A percentile compares a stretch with the other conserved stretches of the same genome.
Conservation (phyloP, 2,329 filamentous ascomycete genomes). For the Ceratocystis colombiana region DNA sequence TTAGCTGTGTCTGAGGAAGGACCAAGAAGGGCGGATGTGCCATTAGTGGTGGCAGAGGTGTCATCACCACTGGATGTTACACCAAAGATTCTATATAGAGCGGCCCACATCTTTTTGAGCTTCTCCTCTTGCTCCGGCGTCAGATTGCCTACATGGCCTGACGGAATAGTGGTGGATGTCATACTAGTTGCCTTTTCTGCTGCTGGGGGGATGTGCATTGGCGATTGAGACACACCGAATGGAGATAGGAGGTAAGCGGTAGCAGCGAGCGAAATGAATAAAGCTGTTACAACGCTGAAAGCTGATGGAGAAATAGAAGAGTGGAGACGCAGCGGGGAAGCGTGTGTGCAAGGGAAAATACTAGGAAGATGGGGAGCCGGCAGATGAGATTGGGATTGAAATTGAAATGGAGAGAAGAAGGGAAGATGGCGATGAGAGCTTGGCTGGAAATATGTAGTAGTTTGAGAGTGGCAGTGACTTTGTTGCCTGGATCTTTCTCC, state of each 20-base stretch:
- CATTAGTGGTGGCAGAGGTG: constrained; percentile 18
- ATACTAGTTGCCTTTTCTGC: constrained; percentile 3
- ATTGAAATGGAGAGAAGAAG: not conserved
- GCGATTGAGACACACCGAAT: not conserved
- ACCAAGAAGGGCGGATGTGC: constrained; percentile 30
- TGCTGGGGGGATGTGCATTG: not conserved
- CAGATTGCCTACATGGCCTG: constrained; percentile 71
- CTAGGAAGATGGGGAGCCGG: not conserved
- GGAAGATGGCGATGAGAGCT: not conserved
- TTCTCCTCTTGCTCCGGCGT: constrained; percentile 85
- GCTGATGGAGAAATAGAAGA: constrained; percentile 17
- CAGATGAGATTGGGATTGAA: no score
- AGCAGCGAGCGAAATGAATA: constrained; percentile 1
- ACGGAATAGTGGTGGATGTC: constrained; percentile 39
- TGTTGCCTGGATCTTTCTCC: not conserved
- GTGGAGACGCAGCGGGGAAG: constrained; percentile 18
- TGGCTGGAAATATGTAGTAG: not conserved
- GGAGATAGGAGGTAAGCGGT: constrained; percentile 1
- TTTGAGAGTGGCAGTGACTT: not conserved
- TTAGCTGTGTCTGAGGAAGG: constrained; percentile 31
- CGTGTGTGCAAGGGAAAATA: not conserved
- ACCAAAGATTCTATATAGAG: constrained; percentile 66
- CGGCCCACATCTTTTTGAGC: constrained; percentile 74
- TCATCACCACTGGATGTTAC: constrained; percentile 35
- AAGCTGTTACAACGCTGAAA: constrained; percentile 6